phyloP scores from a whole-genome alignment of 2,329 filamentous ascomycete genomes.

The Curvularia sp. region DNA sequence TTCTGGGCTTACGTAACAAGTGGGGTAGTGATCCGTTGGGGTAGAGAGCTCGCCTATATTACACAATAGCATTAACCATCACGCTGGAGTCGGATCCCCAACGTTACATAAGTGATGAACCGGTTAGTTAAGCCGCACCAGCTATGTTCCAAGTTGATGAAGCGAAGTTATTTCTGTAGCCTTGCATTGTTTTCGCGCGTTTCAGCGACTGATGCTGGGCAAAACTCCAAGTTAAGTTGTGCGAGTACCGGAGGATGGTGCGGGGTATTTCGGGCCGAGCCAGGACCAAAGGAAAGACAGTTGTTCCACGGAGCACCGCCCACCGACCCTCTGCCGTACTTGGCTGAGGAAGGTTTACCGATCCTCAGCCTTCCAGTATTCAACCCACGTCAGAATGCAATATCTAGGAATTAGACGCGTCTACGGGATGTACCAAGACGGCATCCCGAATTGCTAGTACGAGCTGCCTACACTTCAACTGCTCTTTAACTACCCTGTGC shows the following conservation, averaged over 20 bases:
- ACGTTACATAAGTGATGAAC: background rate
- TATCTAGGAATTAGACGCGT: constrained; percentile 8
- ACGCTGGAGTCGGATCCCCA: background rate
- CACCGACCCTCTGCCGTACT: constrained; percentile 13
- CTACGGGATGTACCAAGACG: constrained; percentile 11
- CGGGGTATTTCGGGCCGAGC: constrained; percentile 9
- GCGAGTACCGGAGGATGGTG: constrained; percentile 2
- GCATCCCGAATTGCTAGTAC: constrained; percentile 5
- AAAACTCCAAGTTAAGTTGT: background rate
- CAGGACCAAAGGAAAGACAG: background rate
- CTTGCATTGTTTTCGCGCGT: background rate
- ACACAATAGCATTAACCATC: background rate
- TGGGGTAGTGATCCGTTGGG: background rate
- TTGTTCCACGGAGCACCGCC: constrained; percentile 13
- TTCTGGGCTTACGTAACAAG: background rate
- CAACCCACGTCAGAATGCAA: background rate
- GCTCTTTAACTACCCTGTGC: background rate
- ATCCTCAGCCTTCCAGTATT: background rate
- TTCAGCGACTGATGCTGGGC: background rate
- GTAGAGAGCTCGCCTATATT: background rate
- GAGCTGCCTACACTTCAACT: background rate
- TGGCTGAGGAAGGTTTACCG: constrained; percentile 23
- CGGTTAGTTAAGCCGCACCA: no score
- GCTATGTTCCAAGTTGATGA: background rate
- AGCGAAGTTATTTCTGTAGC: background rate